Percentiles rank a stretch among this genome's conserved stretches.
phyloP scores from a whole-genome alignment of 176 grass and related monocot genomes.

The Cymbopogon citratus region DNA sequence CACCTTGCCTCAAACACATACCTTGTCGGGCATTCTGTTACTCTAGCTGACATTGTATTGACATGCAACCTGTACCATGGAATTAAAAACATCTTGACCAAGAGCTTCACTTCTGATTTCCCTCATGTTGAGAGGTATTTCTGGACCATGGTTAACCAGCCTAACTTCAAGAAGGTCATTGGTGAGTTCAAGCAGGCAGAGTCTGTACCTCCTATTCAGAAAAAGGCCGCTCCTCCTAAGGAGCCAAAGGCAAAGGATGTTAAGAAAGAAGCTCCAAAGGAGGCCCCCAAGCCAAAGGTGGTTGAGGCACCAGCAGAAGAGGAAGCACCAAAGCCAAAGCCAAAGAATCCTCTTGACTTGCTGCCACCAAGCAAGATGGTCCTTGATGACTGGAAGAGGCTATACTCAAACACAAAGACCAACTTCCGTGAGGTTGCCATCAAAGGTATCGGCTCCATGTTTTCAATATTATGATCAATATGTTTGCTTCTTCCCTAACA shows the following conservation, averaged over 20 bases:
- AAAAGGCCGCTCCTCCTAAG: conserved; percentile 44
- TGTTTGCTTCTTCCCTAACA: neutral
- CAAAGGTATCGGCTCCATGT: conserved; percentile 58
- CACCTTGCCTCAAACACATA: conserved; percentile 69
- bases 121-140: conserved; percentile 91
- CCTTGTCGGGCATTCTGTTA: conserved; percentile 73
- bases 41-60: conserved; percentile 68
- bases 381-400: conserved; percentile 97
- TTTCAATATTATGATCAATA: neutral
- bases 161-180: conserved; percentile 65
- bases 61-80: conserved; percentile 66
- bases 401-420: conserved; percentile 97
- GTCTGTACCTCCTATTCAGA: conserved; percentile 48
- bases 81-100: conserved; percentile 44
- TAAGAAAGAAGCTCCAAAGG: conserved; percentile 61
- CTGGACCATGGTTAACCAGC: conserved; percentile 82
- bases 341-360: conserved; percentile 86
- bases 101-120: conserved; percentile 75
- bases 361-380: conserved; percentile 94
- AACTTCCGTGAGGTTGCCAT: conserved; percentile 91
- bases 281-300: conserved; percentile 57
- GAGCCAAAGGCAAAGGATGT: conserved; percentile 63
- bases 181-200: conserved; percentile 63
- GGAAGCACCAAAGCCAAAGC: conserved; percentile 84
- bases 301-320: conserved; percentile 59